These are phyloP conservation scores for Boletus bicolor DNA, from an alignment of 768 basidiomycete genomes.

Conservation along the genomic window DNA sequence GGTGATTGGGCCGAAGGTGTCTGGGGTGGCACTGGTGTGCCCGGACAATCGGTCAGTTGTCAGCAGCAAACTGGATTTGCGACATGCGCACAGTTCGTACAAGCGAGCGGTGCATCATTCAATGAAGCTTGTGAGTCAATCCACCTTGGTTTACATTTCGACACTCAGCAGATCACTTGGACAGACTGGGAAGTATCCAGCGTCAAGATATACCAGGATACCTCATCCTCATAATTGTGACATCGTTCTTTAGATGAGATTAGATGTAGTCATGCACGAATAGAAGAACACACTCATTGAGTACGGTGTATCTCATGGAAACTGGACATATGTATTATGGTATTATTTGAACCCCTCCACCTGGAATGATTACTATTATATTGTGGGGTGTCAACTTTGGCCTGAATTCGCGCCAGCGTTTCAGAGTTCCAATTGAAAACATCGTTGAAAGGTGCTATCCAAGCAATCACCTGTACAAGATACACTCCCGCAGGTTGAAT, in stretches of 20 bases:
- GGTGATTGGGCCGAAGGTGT: constrained; percentile 87
- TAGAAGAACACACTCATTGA: constrained; percentile 9
- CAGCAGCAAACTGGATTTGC: constrained; percentile 77
- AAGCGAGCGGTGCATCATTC: constrained; percentile 67
- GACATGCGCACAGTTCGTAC: constrained; percentile 77
- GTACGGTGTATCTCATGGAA: constrained; percentile 21
- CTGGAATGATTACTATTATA: not conserved
- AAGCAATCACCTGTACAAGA: constrained; percentile 19
- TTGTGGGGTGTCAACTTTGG: not conserved
- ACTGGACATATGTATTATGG: constrained; percentile 17
- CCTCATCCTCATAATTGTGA: constrained; percentile 19
- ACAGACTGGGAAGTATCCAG: constrained; percentile 81
- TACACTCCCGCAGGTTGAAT: constrained; percentile 4
- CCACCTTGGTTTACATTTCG: not conserved
- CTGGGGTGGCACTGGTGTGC: constrained; percentile 72
- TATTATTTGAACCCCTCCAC: constrained; percentile 6
- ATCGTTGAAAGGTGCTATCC: constrained; percentile 19
- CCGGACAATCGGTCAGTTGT: constrained; percentile 86
- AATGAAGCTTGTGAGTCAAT: constrained; percentile 68
- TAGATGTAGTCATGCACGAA: constrained; percentile 6
- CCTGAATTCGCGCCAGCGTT: not conserved
- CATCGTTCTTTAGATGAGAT: not conserved
- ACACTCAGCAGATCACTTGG: constrained; percentile 2
- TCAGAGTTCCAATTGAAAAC: not conserved
- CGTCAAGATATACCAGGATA: constrained; percentile 67